Percentiles rank a stretch among this genome's conserved stretches.
Conservation (phyloP, 306 rosid species). For the Acacia crassicarpa region DNA sequence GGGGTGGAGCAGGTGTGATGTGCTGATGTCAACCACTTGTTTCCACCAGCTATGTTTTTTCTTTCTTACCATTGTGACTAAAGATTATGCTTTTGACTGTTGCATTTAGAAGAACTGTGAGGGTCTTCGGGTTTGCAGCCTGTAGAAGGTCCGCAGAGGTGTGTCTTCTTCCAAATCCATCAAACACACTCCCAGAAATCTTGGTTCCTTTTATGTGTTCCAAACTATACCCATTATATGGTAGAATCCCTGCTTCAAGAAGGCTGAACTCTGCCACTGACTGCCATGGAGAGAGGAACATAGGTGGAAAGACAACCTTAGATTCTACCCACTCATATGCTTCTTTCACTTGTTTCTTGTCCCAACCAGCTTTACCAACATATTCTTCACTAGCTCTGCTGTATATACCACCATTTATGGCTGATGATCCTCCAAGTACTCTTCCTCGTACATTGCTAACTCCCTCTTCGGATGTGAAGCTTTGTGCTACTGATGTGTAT, state of each 20-base stretch:
- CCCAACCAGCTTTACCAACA: conserved; percentile 58
- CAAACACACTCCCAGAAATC: conserved; percentile 68
- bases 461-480: conserved; percentile 63
- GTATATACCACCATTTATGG: conserved; percentile 72
- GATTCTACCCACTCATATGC: conserved; percentile 82
- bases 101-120: conserved; percentile 67
- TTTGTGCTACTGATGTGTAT: conserved; percentile 67
- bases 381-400: conserved; percentile 76
- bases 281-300: conserved; percentile 60
- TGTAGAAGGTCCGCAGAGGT: conserved; percentile 67
- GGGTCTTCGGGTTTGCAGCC: conserved; percentile 52
- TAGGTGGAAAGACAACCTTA: conserved; percentile 55
- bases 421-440: conserved; percentile 82
- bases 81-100: conserved; percentile 69
- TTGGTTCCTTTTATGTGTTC: conserved; percentile 75
- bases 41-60: neutral
- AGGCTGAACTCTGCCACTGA: conserved; percentile 68
- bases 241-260: conserved; percentile 72
- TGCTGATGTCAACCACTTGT: neutral
- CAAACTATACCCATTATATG: conserved; percentile 70
- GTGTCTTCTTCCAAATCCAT: conserved; percentile 58
- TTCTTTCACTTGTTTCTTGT: conserved; percentile 48
- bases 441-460: conserved; percentile 66
- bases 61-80: conserved; percentile 44
- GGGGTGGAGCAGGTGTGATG: neutral